Evolutionary conservation across 768 basidiomycete species (phyloP), one percentile per base, ranked within the genome.

Genomic region (Rhizopogon roseolus): DNA sequence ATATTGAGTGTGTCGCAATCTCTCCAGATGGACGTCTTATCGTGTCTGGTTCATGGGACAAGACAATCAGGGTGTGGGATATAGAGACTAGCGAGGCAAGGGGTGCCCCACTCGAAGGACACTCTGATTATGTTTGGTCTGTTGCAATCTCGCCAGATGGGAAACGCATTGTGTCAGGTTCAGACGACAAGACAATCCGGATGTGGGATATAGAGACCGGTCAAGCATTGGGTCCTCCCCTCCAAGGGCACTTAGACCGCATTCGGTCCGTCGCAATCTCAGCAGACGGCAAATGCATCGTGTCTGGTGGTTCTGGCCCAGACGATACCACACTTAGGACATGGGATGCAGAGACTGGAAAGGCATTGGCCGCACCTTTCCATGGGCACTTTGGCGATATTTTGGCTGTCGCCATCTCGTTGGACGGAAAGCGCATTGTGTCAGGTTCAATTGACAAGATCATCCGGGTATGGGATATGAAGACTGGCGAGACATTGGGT

Each of bases 1-100:
- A 22, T 14, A 50, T 60, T 22, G 14, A 38, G 6, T 54, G 53
- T 40, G 59, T 60, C 14, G 57, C 46, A 19, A 55, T 57, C 57
- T 52, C 56, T 22, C 59, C 56, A 17, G 57, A 57, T 46, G 54
- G 57, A 4, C 43, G n/a, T 13, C 49, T 45, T 6, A 57, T 60
- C 17, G 49, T 41, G 1, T 60, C 55, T 22, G 55, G 60, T 14
- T 56, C 49, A 25, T 0, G 4, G 9, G 49, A 60, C 37, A 11
- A 27, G 13, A 60, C 42, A 0, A 29, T 60, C 16, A 25, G 51
- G 25, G 8, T 39, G 16, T 54, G 54, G 54, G 48, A 50, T 34
- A 29, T 17, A 5, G 4, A 50, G 9, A 41, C 48, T 34, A 40
- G 56, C 4, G 22, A 54, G 34, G n/a, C 28, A 42, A 10, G 46